These are phyloP conservation scores for Papilionanthe hybrid DNA, from an alignment of 116 monocot species.

Conservation along the genomic window DNA sequence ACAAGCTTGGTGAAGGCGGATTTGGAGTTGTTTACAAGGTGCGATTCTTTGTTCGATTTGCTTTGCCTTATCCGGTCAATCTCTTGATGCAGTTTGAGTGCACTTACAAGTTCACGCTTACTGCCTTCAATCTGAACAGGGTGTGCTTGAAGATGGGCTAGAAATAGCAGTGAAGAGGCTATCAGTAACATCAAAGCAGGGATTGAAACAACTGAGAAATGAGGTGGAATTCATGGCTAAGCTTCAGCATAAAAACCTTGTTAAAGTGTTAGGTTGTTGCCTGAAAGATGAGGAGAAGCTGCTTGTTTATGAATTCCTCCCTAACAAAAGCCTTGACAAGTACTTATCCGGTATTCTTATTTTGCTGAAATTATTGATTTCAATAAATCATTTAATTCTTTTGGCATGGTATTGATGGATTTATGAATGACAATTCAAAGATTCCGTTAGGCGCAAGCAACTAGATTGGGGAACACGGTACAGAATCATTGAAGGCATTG, in stretches of 20 bases:
- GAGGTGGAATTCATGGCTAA: constrained; percentile 13
- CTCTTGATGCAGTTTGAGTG: background rate
- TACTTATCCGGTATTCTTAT: constrained; percentile 5
- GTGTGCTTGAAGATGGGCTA: constrained; percentile 1
- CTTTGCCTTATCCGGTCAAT: background rate
- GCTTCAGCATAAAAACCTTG: constrained; percentile 19
- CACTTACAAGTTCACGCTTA: background rate
- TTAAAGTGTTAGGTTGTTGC: constrained; percentile 11
- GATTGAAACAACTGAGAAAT: constrained; percentile 11
- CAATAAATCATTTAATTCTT: background rate
- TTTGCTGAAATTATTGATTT: background rate
- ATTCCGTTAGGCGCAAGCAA: constrained; percentile 1
- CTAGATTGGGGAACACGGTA: constrained; percentile 21
- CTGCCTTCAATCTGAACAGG: background rate
- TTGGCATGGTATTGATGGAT: background rate
- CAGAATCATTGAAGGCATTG: constrained; percentile 28
- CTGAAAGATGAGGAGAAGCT: constrained; percentile 12
- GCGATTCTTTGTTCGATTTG: background rate
- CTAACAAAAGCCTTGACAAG: constrained; percentile 8
- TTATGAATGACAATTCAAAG: background rate
- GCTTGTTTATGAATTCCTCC: constrained; percentile 12
- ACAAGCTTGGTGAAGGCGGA: constrained; percentile 9
- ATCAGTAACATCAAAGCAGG: constrained; percentile 13
- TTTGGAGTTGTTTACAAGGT: constrained; percentile 14
- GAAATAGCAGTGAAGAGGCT: constrained; percentile 19